Percentiles rank a stretch among this genome's conserved stretches.
Conservation (phyloP, 2,329 filamentous ascomycete genomes). For the Dryadomyces quercus-mongolicae region DNA sequence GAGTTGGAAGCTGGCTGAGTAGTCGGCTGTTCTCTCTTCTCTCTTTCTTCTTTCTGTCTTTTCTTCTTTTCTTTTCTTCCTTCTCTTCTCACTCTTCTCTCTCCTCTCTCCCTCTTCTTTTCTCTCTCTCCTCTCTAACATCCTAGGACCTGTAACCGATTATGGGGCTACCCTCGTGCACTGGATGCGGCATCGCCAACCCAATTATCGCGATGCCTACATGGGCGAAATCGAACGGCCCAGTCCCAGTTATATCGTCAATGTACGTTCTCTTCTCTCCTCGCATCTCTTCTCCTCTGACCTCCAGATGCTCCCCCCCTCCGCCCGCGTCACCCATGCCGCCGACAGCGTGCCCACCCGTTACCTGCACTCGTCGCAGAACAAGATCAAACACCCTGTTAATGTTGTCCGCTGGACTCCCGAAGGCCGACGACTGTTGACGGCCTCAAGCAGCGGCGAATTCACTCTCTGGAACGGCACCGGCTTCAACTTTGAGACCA, state of each 20-base stretch:
- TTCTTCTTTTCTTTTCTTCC: not conserved
- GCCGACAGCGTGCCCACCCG: slow-evolving; percentile 88
- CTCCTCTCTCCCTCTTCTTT: not conserved
- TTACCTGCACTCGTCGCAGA: slow-evolving; percentile 92
- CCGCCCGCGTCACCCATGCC: slow-evolving; percentile 59
- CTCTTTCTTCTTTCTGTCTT: not conserved
- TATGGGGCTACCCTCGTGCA: slow-evolving; percentile 83
- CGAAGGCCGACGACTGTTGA: slow-evolving; percentile 81
- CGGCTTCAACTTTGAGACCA: slow-evolving; percentile 98
- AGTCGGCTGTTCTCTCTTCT: not conserved
- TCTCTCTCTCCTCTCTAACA: not conserved
- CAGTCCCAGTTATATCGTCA: slow-evolving; percentile 78
- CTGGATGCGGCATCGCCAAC: slow-evolving; percentile 77
- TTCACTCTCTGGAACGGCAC: slow-evolving; percentile 99
- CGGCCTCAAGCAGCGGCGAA: slow-evolving; percentile 90
- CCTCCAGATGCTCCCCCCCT: slow-evolving; percentile 70
- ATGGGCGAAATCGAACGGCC: slow-evolving; percentile 71
- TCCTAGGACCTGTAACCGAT: slow-evolving; percentile 74
- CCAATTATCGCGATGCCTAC: slow-evolving; percentile 60
- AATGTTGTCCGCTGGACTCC: slow-evolving; percentile 97
- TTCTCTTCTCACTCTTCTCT: not conserved
- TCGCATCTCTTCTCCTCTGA: not conserved
- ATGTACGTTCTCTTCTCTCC: slow-evolving; percentile 37
- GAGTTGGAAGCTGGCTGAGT: not conserved
- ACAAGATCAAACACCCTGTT: slow-evolving; percentile 95